A percentile compares a stretch with the other conserved stretches of the same genome.
Conservation (phyloP, 1,284 basidiomycete genomes). For the Rhodofomes roseus region DNA sequence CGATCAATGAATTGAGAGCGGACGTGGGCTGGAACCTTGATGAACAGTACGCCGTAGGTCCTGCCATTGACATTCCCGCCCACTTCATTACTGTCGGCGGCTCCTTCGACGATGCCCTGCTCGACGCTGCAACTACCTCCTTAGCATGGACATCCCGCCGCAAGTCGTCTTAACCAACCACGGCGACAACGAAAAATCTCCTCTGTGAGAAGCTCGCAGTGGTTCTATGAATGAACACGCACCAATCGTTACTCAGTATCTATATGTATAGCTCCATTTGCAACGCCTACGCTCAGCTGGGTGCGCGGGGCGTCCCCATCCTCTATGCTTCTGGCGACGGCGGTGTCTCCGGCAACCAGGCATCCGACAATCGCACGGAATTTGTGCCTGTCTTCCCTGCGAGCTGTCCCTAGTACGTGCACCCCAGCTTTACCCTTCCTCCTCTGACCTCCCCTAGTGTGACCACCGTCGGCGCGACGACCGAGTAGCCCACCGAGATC, state of each 20-base stretch:
- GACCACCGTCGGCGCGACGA: slow-evolving; percentile 58
- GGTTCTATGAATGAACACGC: slow-evolving; percentile 39
- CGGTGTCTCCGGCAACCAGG: slow-evolving; percentile 62
- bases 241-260: not conserved
- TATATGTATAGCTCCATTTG: slow-evolving; percentile 39
- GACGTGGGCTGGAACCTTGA: slow-evolving; percentile 40
- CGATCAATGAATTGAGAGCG: slow-evolving; percentile 16
- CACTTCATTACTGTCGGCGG: slow-evolving; percentile 29
- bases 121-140: slow-evolving; percentile 22
- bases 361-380: slow-evolving; percentile 35
- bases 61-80: slow-evolving; percentile 45
- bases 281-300: slow-evolving; percentile 55
- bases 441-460: slow-evolving; percentile 41
- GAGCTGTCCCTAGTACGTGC: slow-evolving; percentile 47
- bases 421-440: slow-evolving; percentile 7
- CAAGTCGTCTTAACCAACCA: slow-evolving; percentile 47
- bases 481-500: slow-evolving; percentile 42
- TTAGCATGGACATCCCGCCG: slow-evolving; percentile 39
- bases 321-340: slow-evolving; percentile 63
- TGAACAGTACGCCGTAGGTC: slow-evolving; percentile 54
- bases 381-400: slow-evolving; percentile 71
- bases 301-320: slow-evolving; percentile 52
- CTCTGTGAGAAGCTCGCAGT: slow-evolving; percentile 41
- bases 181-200: slow-evolving; percentile 21
- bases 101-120: slow-evolving; percentile 16